phyloP scores from a whole-genome alignment of 306 rosid genomes.

The Mimosa pudica region DNA sequence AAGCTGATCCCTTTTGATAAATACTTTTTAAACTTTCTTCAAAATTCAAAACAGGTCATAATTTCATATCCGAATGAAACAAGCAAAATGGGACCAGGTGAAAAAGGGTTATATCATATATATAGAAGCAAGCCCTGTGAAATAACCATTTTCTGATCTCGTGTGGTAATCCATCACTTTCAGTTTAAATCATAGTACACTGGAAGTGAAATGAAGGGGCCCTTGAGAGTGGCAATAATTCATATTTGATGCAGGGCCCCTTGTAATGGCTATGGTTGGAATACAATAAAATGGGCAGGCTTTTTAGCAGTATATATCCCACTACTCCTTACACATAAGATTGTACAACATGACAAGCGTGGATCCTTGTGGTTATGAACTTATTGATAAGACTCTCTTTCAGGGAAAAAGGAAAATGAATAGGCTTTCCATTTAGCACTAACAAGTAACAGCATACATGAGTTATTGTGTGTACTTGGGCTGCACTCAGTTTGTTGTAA shows the following conservation, averaged over 20 bases:
- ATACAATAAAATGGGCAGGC: conserved; percentile 48
- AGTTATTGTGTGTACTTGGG: conserved; percentile 28
- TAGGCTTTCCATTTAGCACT: conserved; percentile 37
- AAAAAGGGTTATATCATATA: conserved; percentile 1
- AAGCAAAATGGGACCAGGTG: conserved; percentile 27
- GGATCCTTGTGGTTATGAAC: conserved; percentile 29
- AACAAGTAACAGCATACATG: conserved; percentile 30
- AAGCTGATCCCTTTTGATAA: conserved; percentile 39
- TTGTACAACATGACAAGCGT: conserved; percentile 42
- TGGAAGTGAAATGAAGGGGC: conserved; percentile 30
- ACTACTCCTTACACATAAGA: conserved; percentile 8
- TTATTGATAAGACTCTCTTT: conserved; percentile 37
- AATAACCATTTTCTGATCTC: conserved; percentile 10
- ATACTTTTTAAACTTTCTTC: conserved; percentile 42
- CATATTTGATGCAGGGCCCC: conserved; percentile 41
- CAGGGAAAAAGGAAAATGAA: conserved; percentile 23
- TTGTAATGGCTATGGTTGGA: conserved; percentile 32
- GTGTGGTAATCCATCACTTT: conserved; percentile 38
- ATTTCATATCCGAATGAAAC: conserved; percentile 16
- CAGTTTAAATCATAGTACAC: conserved; percentile 41
- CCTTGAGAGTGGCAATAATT: conserved; percentile 37
- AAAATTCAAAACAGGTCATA: conserved; percentile 32
- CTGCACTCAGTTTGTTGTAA: conserved; percentile 29
- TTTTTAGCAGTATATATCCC: conserved; percentile 50
- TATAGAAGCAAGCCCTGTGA: conserved; percentile 15